A percentile compares a stretch with the other conserved stretches of the same genome.
Evolutionary conservation across 2,329 filamentous ascomycete genomes (phyloP).

Genomic region (Paecilomyces sp.): DNA sequence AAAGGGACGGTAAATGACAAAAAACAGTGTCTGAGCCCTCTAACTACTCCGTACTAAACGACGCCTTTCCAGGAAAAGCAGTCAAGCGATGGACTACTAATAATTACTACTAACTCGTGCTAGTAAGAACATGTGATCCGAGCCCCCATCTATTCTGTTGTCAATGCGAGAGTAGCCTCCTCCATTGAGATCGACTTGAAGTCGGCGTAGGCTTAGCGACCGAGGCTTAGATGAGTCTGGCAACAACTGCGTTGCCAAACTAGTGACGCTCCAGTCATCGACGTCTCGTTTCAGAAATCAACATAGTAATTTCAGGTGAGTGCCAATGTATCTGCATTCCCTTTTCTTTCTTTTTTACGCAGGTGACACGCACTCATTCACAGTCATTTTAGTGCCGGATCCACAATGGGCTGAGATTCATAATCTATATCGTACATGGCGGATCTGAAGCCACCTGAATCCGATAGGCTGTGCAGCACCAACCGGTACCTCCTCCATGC

Average conservation of each 20-base stretch:
- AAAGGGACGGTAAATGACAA: not conserved
- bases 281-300: not conserved
- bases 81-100: not conserved
- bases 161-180: conserved; percentile 2
- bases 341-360: not conserved
- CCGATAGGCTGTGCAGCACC: not conserved
- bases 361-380: not conserved
- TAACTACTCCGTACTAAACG: not conserved
- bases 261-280: not conserved
- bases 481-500: not conserved
- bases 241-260: not conserved
- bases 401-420: not conserved
- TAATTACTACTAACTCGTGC: not conserved
- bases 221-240: not conserved
- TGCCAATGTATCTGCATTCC: not conserved
- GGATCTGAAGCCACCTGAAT: not conserved
- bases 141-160: conserved; percentile 2
- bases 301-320: not conserved
- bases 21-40: not conserved
- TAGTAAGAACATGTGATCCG: conserved; percentile 13
- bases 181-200: not conserved
- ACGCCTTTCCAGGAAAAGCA: not conserved
- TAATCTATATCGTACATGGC: not conserved
- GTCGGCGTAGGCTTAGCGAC: not conserved
- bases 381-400: not conserved